Base-by-base conservation (phyloP, 768 basidiomycete species). In the Coprinopsis marcescibilis region DNA sequence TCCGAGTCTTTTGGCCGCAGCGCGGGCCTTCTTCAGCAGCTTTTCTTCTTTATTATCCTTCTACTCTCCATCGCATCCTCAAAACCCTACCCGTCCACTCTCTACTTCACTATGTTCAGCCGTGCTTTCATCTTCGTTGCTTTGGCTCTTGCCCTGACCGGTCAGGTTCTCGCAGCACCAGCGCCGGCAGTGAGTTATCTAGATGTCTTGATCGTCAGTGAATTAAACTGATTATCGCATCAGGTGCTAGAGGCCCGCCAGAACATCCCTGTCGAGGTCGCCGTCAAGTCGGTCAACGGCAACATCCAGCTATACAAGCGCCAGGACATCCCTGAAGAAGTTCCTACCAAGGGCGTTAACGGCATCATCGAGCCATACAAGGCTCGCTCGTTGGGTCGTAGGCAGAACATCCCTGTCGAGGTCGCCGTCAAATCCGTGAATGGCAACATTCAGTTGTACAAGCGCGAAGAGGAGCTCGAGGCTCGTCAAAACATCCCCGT, bases 161-260 rank as follows among this genome's bases (percentile, higher is more conserved):
- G 71, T 55, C 70, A 73, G 55, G 73, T 65, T 39, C 61, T 70
- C 35, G 64, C 67, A 29, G 64, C 62, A 14, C 62, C 79, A 6
- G 50, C 70, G 59, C 65, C 68, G 30, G 59, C 66, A 55, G 69
- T 65, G 43, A 69, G 78, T 42, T 48, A 70, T 46, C 12, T 12
- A 29, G 20, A 20, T n/a, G 39, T 30, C 10, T 15, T 8, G 34
- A 43, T 26, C 14, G 25, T 33, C 30, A 43, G 44, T 15, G 26
- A 25, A 40, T 21, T 46, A 10, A 30, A 46, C 45, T 46, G 39
- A 36, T 23, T 6, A 33, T 27, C 3, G 26, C 21, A 23, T 17
- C 14, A 42, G 57, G 49, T 57, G 15, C 35, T 55, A 20, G 56
- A 55, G 43, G 54, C 57, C 21, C 51, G 48, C 27, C 45, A 46